Conservation (phyloP, 2,329 filamentous ascomycete species). For the Trichoderma endophyticum region DNA sequence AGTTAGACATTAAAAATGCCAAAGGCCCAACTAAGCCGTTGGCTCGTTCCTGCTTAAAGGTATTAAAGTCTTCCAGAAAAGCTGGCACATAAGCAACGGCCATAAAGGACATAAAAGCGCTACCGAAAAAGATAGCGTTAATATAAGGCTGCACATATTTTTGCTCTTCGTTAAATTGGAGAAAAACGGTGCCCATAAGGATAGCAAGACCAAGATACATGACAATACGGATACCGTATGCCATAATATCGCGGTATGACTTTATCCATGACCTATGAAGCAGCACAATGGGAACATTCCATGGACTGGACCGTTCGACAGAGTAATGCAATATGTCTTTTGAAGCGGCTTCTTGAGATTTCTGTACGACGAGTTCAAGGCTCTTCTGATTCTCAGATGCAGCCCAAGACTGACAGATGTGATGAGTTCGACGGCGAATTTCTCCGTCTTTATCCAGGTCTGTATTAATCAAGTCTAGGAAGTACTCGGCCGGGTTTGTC, state of each 20-base stretch:
- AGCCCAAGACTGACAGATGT: constrained; percentile 29
- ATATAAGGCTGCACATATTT: constrained; percentile 75
- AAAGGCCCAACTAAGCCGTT: constrained; percentile 78
- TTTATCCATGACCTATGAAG: constrained; percentile 80
- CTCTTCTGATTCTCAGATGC: constrained; percentile 24
- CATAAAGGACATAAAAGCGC: constrained; percentile 77
- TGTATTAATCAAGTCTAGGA: constrained; percentile 74
- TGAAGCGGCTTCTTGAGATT: constrained; percentile 15
- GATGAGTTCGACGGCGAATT: constrained; percentile 33
- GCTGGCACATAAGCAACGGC: constrained; percentile 81
- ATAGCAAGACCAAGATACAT: constrained; percentile 77
- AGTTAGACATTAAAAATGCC: constrained; percentile 73
- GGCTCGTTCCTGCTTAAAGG: constrained; percentile 59
- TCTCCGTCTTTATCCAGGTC: constrained; percentile 51
- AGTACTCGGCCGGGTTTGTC: constrained; percentile 76
- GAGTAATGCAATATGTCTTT: neutral
- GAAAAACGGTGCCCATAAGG: constrained; percentile 86
- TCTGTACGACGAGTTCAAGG: constrained; percentile 26
- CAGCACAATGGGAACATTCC: constrained; percentile 58
- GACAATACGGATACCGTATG: constrained; percentile 75
- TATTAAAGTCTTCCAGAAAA: constrained; percentile 42
- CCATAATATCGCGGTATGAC: constrained; percentile 77
- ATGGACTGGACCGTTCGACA: constrained; percentile 39
- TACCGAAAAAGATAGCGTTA: constrained; percentile 77
- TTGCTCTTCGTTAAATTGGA: constrained; percentile 66